Conservation (phyloP, 2,329 filamentous ascomycete genomes). For the Sclerotiophoma versabilis region DNA sequence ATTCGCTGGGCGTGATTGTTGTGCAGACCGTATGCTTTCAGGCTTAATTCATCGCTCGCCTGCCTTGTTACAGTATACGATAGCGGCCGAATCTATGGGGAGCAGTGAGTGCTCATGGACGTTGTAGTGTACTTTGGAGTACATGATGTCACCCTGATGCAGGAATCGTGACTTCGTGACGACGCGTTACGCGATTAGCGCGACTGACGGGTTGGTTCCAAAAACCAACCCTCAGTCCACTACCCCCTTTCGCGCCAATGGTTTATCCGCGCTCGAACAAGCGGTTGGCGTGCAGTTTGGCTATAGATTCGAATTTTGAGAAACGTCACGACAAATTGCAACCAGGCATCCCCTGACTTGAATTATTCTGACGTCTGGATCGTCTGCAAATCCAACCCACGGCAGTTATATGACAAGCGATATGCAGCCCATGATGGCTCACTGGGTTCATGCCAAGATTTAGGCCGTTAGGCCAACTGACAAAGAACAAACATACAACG, state of each 20-base stretch:
- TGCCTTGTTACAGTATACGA: not conserved
- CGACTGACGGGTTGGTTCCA: not conserved
- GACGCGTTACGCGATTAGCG: conserved; percentile 13
- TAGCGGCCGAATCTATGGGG: not conserved
- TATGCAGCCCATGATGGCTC: too few relatives aligned
- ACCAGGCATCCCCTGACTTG: not conserved
- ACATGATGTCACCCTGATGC: conserved; percentile 7
- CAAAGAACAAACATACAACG: not conserved
- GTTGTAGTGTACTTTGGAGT: not conserved
- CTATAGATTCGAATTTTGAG: not conserved
- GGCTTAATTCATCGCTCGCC: not conserved
- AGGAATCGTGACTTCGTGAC: conserved; percentile 13
- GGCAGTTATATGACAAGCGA: not conserved
- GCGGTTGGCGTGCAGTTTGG: not conserved
- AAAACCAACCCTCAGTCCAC: not conserved
- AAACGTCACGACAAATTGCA: not conserved
- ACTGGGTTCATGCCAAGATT: too few relatives aligned
- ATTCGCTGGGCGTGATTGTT: not conserved
- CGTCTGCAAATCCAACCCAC: not conserved
- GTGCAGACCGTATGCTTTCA: not conserved
- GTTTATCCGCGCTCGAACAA: not conserved
- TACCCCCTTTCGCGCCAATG: not conserved
- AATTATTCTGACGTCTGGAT: not conserved
- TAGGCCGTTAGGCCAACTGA: too few relatives aligned
- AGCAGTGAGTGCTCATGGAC: not conserved